Percentiles rank a stretch among this genome's conserved stretches.
These are phyloP conservation scores for Ustilago loliicola DNA, from an alignment of 1,284 basidiomycete species.

Conservation along the genomic window DNA sequence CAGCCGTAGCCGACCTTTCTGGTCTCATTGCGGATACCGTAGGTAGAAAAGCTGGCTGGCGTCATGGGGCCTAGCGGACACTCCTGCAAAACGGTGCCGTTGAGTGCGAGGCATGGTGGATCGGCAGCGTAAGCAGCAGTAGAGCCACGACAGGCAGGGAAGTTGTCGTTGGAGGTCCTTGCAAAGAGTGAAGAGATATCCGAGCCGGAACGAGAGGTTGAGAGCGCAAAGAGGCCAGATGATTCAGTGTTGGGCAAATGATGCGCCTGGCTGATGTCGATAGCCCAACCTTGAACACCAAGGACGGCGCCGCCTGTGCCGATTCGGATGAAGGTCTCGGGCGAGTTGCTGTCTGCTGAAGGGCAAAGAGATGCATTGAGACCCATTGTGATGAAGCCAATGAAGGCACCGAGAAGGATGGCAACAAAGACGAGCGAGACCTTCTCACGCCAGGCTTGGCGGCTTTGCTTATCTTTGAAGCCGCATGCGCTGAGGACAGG, in stretches of 20 bases:
- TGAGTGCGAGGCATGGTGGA: constrained; percentile 76
- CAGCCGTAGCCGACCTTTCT: constrained; percentile 64
- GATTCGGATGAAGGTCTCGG: constrained; percentile 49
- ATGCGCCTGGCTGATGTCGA: constrained; percentile 77
- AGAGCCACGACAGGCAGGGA: constrained; percentile 76
- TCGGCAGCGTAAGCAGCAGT: constrained; percentile 77
- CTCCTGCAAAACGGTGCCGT: constrained; percentile 70
- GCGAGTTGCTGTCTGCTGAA: constrained; percentile 65
- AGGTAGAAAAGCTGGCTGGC: constrained; percentile 31
- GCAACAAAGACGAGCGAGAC: constrained; percentile 64
- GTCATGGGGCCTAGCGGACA: constrained; percentile 74
- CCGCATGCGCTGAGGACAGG: constrained; percentile 70
- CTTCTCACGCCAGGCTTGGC: constrained; percentile 70
- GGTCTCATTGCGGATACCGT: constrained; percentile 47
- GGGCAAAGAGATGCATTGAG: constrained; percentile 94
- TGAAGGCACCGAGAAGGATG: constrained; percentile 77
- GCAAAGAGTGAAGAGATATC: constrained; percentile 89
- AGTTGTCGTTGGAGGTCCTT: constrained; percentile 26
- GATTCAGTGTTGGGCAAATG: constrained; percentile 73
- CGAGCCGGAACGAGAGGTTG: constrained; percentile 76
- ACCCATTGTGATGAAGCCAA: constrained; percentile 95
- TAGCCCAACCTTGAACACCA: constrained; percentile 82
- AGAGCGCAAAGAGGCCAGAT: constrained; percentile 76
- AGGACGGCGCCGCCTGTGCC: constrained; percentile 71
- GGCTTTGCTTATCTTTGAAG: constrained; percentile 55